phyloP scores from a whole-genome alignment of 2,329 filamentous ascomycete genomes.

The Microdochium paspali region DNA sequence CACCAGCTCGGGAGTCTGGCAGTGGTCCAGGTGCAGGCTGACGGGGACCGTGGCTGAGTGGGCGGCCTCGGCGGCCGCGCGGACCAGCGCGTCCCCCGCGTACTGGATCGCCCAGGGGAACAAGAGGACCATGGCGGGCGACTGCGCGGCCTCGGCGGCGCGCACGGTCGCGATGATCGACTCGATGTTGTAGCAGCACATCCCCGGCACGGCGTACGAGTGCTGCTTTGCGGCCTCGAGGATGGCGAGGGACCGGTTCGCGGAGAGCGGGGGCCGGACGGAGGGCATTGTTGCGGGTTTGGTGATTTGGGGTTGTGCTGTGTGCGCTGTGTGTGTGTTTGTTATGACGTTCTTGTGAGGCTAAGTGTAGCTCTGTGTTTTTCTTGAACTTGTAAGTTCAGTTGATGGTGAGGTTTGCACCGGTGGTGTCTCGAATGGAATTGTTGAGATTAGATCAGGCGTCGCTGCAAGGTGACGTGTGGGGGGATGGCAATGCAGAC shows the following conservation, averaged over 20 bases:
- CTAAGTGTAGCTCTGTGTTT: too few relatives aligned
- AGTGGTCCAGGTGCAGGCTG: constrained; percentile 57
- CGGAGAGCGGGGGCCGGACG: constrained; percentile 26
- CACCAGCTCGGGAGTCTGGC: constrained; percentile 53
- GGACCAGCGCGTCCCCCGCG: constrained; percentile 45
- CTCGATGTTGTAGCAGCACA: constrained; percentile 60
- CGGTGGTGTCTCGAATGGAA: too few relatives aligned
- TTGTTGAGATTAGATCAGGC: too few relatives aligned
- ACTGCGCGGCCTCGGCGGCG: constrained; percentile 57
- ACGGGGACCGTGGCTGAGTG: constrained; percentile 48
- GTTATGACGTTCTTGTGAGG: too few relatives aligned
- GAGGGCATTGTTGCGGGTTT: constrained; percentile 16
- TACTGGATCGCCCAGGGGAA: constrained; percentile 68
- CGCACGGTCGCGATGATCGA: constrained; percentile 59
- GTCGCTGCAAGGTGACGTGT: too few relatives aligned
- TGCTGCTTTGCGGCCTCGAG: constrained; percentile 44
- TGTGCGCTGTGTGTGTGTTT: neutral
- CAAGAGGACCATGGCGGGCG: constrained; percentile 62
- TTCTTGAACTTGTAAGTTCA: too few relatives aligned
- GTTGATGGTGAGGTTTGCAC: too few relatives aligned
- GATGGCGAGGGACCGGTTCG: constrained; percentile 45
- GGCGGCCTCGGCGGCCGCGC: constrained; percentile 45
- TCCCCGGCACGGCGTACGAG: constrained; percentile 50
- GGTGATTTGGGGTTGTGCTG: neutral
- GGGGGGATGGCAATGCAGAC: too few relatives aligned